These are phyloP conservation scores for Cyclotella sp. DNA, from an alignment of 108 stramenopile species.

Conservation along the genomic window DNA sequence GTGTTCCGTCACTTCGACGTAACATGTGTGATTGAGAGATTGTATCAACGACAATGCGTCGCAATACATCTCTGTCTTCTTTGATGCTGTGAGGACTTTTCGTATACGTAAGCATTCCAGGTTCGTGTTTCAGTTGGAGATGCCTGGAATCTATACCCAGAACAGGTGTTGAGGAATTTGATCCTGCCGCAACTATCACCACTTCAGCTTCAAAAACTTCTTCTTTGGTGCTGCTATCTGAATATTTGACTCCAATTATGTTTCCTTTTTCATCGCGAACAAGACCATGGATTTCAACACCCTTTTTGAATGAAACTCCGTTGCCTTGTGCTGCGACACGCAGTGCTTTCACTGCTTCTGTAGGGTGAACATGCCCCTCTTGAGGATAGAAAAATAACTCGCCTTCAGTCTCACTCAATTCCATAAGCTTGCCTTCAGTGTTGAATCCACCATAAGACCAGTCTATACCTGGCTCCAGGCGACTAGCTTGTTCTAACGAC, in stretches of 20 bases:
- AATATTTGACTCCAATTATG: constrained; percentile 35
- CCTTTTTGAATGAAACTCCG: constrained; percentile 52
- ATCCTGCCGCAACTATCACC: constrained; percentile 62
- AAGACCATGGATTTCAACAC: constrained; percentile 37
- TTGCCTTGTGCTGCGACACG: constrained; percentile 36
- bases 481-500: constrained; percentile 16
- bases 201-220: constrained; percentile 38
- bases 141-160: constrained; percentile 31
- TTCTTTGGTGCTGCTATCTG: constrained; percentile 6
- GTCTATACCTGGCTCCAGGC: constrained; percentile 36
- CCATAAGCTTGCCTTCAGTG: constrained; percentile 21
- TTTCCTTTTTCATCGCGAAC: constrained; percentile 33
- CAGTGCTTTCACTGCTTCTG: constrained; percentile 43
- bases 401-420: constrained; percentile 15
- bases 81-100: constrained; percentile 9
- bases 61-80: constrained; percentile 5
- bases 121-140: constrained; percentile 49
- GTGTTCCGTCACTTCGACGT: constrained; percentile 56
- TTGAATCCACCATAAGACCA: constrained; percentile 19
- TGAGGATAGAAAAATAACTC: constrained; percentile 62
- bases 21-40: constrained; percentile 62
- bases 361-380: constrained; percentile 70
- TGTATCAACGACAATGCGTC: constrained; percentile 63
- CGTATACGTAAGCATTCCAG: constrained; percentile 55
- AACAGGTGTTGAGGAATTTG: constrained; percentile 40